phyloP scores from a whole-genome alignment of 2,329 filamentous ascomycete species.

The Aspergillus hortae region DNA sequence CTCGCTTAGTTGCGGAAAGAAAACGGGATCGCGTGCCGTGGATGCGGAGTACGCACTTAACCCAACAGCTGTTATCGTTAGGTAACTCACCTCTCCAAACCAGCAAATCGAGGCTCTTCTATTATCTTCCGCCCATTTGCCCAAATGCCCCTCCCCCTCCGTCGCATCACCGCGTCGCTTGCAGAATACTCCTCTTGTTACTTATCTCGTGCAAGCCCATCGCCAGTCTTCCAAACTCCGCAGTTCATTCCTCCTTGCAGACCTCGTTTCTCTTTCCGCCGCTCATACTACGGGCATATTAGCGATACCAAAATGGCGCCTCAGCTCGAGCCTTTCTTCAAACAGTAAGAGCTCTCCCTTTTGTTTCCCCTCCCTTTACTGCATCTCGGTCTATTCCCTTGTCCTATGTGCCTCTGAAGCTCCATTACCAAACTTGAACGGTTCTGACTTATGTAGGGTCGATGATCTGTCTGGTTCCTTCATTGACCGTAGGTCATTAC shows the following conservation, averaged over 20 bases:
- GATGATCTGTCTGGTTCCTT: slow-evolving; percentile 75
- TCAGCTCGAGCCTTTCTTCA: slow-evolving; percentile 87
- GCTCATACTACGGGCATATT: slow-evolving; percentile 45
- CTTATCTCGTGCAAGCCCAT: slow-evolving; percentile 5
- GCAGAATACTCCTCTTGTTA: slow-evolving; percentile 13
- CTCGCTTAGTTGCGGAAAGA: slow-evolving; percentile 7
- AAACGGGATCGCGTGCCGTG: slow-evolving; percentile 1
- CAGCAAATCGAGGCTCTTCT: slow-evolving; percentile 10
- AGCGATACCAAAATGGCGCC: slow-evolving; percentile 71
- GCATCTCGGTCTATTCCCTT: not conserved
- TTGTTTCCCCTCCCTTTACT: not conserved
- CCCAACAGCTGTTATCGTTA: slow-evolving; percentile 1
- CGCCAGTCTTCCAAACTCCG: slow-evolving; percentile 4
- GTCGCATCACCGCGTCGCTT: slow-evolving; percentile 24
- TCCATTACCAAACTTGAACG: not conserved
- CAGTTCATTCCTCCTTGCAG: slow-evolving; percentile 5
- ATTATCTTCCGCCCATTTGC: slow-evolving; percentile 13
- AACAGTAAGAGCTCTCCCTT: slow-evolving; percentile 53
- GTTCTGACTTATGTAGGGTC: slow-evolving; percentile 46
- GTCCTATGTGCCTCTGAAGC: not conserved
- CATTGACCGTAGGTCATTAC: slow-evolving; percentile 64
- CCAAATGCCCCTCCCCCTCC: slow-evolving; percentile 36
- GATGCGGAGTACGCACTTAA: not conserved
- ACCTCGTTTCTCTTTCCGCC: slow-evolving; percentile 20
- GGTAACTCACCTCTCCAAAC: slow-evolving; percentile 10